phyloP scores from a whole-genome alignment of 306 rosid species.

The Cicer chorassanicum region DNA sequence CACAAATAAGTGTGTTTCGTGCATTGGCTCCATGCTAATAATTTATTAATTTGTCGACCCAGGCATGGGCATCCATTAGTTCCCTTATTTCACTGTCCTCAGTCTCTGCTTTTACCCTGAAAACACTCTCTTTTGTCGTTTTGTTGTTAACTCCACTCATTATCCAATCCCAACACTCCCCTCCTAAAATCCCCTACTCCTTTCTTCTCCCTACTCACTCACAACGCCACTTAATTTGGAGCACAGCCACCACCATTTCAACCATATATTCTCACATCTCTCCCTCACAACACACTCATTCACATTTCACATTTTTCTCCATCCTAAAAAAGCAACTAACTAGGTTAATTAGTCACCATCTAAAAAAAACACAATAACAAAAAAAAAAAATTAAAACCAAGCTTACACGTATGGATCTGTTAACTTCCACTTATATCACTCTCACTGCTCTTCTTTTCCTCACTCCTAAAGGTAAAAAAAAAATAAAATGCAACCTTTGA shows the following conservation, averaged over 20 bases:
- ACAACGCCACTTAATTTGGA: no score
- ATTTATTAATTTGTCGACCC: no score
- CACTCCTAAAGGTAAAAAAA: conserved; percentile 52
- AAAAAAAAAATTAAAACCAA: background rate
- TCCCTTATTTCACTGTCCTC: no score
- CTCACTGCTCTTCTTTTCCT: conserved; percentile 49
- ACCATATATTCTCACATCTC: background rate
- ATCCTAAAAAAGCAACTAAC: background rate
- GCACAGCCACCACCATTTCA: background rate
- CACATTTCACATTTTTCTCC: background rate
- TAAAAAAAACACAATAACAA: background rate
- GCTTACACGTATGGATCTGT: conserved; percentile 49
- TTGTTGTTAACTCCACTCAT: no score
- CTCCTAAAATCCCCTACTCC: no score
- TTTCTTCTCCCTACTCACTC: no score
- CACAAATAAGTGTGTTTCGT: no score
- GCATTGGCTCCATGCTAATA: no score
- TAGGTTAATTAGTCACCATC: background rate
- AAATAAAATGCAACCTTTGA: background rate
- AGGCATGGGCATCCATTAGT: no score
- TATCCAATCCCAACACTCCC: no score
- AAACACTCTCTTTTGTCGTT: no score
- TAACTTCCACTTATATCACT: conserved; percentile 17
- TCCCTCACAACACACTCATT: background rate
- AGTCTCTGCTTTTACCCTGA: no score